Evolutionary conservation across 1,284 basidiomycete genomes (phyloP).

Genomic region (Vanrija sp.): DNA sequence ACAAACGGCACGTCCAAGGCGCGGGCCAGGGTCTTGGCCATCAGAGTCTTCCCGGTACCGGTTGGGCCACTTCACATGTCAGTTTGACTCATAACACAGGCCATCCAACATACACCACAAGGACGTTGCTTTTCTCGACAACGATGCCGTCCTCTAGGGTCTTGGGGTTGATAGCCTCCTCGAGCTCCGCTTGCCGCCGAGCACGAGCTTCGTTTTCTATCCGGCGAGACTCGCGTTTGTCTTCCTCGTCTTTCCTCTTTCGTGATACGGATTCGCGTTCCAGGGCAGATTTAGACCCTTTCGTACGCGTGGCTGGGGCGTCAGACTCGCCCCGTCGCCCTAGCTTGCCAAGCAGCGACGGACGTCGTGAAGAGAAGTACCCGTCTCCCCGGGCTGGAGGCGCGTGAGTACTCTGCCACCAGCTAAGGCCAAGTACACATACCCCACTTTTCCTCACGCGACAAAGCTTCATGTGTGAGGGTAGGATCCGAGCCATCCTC

Average conservation of each 20-base stretch:
- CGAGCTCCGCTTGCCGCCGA: conserved; percentile 15
- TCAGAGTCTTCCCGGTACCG: conserved; percentile 72
- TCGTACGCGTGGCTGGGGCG: background rate
- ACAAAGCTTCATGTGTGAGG: conserved; percentile 32
- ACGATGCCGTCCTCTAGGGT: conserved; percentile 20
- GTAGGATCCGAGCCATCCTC: conserved; percentile 37
- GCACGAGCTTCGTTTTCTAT: conserved; percentile 17
- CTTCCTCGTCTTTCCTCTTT: conserved; percentile 1
- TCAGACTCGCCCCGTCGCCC: background rate
- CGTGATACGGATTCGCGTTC: background rate
- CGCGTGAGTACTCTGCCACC: background rate
- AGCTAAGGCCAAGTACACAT: conserved; percentile 41
- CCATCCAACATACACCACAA: conserved; percentile 64
- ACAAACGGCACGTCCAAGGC: conserved; percentile 89
- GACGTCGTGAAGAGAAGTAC: conserved; percentile 50
- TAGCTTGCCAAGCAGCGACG: conserved; percentile 40
- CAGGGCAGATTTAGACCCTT: background rate
- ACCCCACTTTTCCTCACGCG: conserved; percentile 41
- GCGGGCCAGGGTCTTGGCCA: conserved; percentile 77
- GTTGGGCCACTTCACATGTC: conserved; percentile 43
- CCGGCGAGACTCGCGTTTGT: conserved; percentile 1
- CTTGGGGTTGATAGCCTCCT: conserved; percentile 12
- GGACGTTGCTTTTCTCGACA: conserved; percentile 90
- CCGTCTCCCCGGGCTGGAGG: conserved; percentile 35
- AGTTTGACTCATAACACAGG: background rate